phyloP scores from a whole-genome alignment of 1,139 yeast genomes.

The Saccharomyces pastorianus region DNA sequence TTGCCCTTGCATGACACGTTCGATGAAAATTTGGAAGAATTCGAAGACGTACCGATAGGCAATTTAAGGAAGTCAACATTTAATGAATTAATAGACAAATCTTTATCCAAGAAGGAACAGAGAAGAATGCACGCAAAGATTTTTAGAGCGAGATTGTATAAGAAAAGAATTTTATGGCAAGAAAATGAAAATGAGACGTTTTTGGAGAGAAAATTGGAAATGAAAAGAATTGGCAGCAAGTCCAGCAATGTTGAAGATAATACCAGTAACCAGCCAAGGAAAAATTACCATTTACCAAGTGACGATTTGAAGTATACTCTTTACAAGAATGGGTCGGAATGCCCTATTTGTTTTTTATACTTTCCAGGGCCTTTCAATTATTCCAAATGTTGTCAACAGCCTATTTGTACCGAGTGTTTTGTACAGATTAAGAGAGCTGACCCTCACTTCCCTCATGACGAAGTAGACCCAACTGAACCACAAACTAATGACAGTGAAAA shows the following conservation, averaged over 20 bases:
- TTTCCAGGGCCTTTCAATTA: conserved; percentile 72
- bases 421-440: conserved; percentile 88
- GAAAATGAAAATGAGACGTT: conserved; percentile 45
- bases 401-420: conserved; percentile 93
- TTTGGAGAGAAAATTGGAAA: conserved; percentile 34
- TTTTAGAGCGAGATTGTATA: conserved; percentile 41
- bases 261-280: conserved; percentile 8
- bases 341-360: conserved; percentile 89
- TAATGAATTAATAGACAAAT: conserved; percentile 41
- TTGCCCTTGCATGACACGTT: conserved; percentile 54
- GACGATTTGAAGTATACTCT: conserved; percentile 41
- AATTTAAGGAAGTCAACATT: conserved; percentile 33
- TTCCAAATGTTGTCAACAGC: conserved; percentile 88
- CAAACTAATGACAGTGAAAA: conserved; percentile 31
- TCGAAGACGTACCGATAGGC: conserved; percentile 43
- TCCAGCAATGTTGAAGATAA: conserved; percentile 11
- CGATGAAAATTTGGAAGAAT: conserved; percentile 40
- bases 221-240: neutral
- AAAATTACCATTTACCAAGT: conserved; percentile 31
- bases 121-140: conserved; percentile 50
- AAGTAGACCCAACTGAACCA: conserved; percentile 32
- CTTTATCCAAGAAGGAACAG: conserved; percentile 39
- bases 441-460: conserved; percentile 89
- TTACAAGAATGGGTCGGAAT: conserved; percentile 64
- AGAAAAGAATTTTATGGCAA: conserved; percentile 45